Conservation (phyloP, 768 basidiomycete genomes). For the Boletus insuetus region DNA sequence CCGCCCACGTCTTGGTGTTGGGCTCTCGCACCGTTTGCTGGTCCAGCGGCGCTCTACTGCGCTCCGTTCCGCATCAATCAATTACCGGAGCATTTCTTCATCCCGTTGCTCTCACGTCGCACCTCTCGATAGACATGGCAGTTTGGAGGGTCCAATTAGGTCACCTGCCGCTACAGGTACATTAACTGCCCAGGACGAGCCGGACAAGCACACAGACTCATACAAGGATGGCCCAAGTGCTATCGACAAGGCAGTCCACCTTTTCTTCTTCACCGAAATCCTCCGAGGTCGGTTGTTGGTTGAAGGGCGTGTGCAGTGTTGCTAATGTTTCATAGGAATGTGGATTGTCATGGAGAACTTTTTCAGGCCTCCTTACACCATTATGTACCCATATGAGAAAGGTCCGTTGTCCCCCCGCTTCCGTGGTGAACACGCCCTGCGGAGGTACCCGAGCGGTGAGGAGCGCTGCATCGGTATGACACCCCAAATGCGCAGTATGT, state of each 20-base stretch:
- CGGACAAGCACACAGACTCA: constrained; percentile 57
- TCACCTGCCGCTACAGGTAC: constrained; percentile 35
- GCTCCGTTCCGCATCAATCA: constrained; percentile 37
- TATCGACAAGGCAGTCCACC: constrained; percentile 90
- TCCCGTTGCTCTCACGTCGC: constrained; percentile 24
- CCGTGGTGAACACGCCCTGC: constrained; percentile 95
- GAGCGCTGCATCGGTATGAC: constrained; percentile 95
- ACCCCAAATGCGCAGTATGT: not conserved
- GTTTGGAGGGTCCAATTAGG: constrained; percentile 28
- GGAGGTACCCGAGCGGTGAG: constrained; percentile 96
- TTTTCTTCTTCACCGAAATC: constrained; percentile 99
- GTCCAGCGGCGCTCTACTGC: constrained; percentile 24
- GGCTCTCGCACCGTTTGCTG: constrained; percentile 48
- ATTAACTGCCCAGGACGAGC: constrained; percentile 37
- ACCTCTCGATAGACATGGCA: constrained; percentile 11
- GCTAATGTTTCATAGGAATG: constrained; percentile 64
- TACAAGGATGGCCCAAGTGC: constrained; percentile 84
- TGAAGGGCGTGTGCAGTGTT: not conserved
- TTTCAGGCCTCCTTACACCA: constrained; percentile 95
- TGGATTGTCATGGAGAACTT: constrained; percentile 94
- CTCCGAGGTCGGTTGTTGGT: constrained; percentile 69
- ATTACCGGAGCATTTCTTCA: constrained; percentile 41
- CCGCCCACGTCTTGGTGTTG: constrained; percentile 48
- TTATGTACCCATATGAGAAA: constrained; percentile 98
- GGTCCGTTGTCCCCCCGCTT: constrained; percentile 97